A percentile compares a stretch with the other conserved stretches of the same genome.
phyloP scores from a whole-genome alignment of 2,329 filamentous ascomycete genomes.

The Apiospora malaysiana region DNA sequence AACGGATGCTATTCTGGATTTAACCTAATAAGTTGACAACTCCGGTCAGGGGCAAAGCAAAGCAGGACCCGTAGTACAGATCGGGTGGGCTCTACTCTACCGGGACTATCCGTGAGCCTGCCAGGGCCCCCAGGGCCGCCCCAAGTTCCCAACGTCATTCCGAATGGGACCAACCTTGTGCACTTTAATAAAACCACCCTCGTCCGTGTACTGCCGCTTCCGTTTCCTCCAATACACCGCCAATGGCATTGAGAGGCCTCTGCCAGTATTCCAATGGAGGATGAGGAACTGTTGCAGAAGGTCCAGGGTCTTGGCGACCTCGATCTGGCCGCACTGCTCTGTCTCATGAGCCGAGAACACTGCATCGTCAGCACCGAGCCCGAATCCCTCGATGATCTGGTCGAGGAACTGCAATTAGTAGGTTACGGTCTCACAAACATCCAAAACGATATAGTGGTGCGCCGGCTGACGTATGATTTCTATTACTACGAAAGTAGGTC shows the following conservation, averaged over 20 bases:
- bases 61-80: neutral
- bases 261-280: slow-evolving; percentile 57
- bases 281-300: slow-evolving; percentile 67
- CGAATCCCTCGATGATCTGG: slow-evolving; percentile 68
- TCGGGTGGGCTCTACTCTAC: neutral
- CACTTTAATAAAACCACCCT: neutral
- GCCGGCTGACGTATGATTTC: neutral
- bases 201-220: neutral
- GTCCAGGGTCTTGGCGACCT: slow-evolving; percentile 84
- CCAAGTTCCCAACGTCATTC: slow-evolving; percentile 13
- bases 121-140: neutral
- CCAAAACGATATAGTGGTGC: neutral
- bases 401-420: slow-evolving; percentile 76
- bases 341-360: slow-evolving; percentile 81
- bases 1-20: too few species aligned
- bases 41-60: too few species aligned
- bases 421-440: slow-evolving; percentile 19
- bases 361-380: slow-evolving; percentile 81
- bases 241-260: slow-evolving; percentile 27
- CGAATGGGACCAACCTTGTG: neutral
- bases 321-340: slow-evolving; percentile 84
- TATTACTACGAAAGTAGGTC: slow-evolving; percentile 53
- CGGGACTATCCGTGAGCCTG: neutral
- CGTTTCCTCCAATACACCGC: neutral
- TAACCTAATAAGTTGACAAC: too few species aligned